Evolutionary conservation across 1,284 basidiomycete genomes (phyloP).

Genomic region (Pseudozyma sp.): DNA sequence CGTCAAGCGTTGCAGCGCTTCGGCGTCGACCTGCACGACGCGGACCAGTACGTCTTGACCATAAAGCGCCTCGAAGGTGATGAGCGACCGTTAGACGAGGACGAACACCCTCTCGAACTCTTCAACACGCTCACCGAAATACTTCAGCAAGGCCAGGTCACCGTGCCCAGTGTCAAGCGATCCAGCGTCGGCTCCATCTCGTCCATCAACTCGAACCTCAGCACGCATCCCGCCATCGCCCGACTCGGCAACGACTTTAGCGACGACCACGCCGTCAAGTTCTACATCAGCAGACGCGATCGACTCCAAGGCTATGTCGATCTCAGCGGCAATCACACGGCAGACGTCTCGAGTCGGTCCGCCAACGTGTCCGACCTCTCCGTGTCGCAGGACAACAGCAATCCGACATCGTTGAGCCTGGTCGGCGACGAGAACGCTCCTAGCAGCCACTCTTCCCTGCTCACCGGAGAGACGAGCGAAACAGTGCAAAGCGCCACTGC

Average conservation of each 20-base stretch:
- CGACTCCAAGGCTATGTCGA: slow-evolving; percentile 42
- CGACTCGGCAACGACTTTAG: slow-evolving; percentile 93
- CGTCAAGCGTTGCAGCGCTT: slow-evolving; percentile 94
- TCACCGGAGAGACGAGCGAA: slow-evolving; percentile 41
- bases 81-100: slow-evolving; percentile 77
- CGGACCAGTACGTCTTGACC: slow-evolving; percentile 80
- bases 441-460: slow-evolving; percentile 43
- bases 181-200: slow-evolving; percentile 93
- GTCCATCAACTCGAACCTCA: slow-evolving; percentile 88
- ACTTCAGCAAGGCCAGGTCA: slow-evolving; percentile 72
- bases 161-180: slow-evolving; percentile 78
- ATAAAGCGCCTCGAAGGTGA: slow-evolving; percentile 89
- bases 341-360: slow-evolving; percentile 35
- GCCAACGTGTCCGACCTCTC: slow-evolving; percentile 33
- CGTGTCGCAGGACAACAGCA: slow-evolving; percentile 42
- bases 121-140: slow-evolving; percentile 84
- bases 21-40: slow-evolving; percentile 73
- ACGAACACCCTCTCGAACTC: slow-evolving; percentile 84
- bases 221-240: slow-evolving; percentile 91
- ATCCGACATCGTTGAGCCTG: slow-evolving; percentile 36
- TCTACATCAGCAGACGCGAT: slow-evolving; percentile 79
- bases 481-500: slow-evolving; percentile 71
- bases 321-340: slow-evolving; percentile 18
- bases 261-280: slow-evolving; percentile 95
- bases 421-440: slow-evolving; percentile 31